A percentile compares a stretch with the other conserved stretches of the same genome.
Conservation (phyloP, 1,139 yeast species). For the Lodderomyces theae region DNA sequence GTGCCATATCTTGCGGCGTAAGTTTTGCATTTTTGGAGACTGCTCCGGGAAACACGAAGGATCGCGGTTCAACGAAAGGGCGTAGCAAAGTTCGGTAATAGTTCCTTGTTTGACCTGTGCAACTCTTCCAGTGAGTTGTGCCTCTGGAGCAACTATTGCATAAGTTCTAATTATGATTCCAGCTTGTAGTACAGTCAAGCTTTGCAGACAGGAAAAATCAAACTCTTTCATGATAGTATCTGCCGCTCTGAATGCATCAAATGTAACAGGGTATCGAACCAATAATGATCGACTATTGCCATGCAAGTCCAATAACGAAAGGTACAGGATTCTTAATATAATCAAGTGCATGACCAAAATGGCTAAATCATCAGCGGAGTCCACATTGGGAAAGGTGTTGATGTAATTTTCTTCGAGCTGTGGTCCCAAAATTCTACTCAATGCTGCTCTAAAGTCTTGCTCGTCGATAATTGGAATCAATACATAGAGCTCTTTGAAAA, state of each 20-base stretch:
- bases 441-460: slow-evolving; percentile 18
- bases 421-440: slow-evolving; percentile 18
- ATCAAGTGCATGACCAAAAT: slow-evolving; percentile 24
- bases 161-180: slow-evolving; percentile 30
- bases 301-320: slow-evolving; percentile 20
- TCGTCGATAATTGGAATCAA: slow-evolving; percentile 50
- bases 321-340: slow-evolving; percentile 27
- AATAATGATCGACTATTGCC: slow-evolving; percentile 1
- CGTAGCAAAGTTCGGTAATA: slow-evolving; percentile 46
- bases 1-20: slow-evolving; percentile 49
- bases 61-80: slow-evolving; percentile 54
- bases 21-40: slow-evolving; percentile 16
- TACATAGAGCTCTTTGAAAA: slow-evolving; percentile 42
- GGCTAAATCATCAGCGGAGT: slow-evolving; percentile 27
- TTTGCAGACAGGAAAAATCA: slow-evolving; percentile 36
- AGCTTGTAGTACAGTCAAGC: slow-evolving; percentile 48
- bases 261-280: slow-evolving; percentile 24
- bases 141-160: slow-evolving; percentile 30
- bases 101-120: slow-evolving; percentile 28
- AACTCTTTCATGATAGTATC: slow-evolving; percentile 36
- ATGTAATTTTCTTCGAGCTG: slow-evolving; percentile 16
- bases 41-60: slow-evolving; percentile 32
- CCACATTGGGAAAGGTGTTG: slow-evolving; percentile 19
- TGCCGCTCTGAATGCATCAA: slow-evolving; percentile 30
- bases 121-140: slow-evolving; percentile 17